These are phyloP conservation scores for Penicillium sp. DNA, from an alignment of 2,329 filamentous ascomycete genomes.

Conservation along the genomic window DNA sequence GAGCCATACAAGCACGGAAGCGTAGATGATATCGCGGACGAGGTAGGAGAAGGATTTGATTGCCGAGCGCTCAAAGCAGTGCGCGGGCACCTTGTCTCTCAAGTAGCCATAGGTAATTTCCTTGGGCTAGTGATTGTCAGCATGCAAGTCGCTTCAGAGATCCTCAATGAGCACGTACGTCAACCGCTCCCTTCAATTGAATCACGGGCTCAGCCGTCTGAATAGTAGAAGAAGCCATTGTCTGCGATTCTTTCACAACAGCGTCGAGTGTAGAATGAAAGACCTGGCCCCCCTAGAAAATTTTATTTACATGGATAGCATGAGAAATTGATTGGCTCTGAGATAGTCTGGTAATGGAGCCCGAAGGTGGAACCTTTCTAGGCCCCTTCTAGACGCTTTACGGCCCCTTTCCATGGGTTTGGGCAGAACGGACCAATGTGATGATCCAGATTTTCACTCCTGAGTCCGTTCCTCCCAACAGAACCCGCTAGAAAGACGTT, in stretches of 20 bases:
- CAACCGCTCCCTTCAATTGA: conserved; percentile 13
- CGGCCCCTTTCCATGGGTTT: conserved; percentile 14
- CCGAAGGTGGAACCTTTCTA: conserved; percentile 16
- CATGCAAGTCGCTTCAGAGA: neutral
- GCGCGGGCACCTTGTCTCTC: conserved; percentile 17
- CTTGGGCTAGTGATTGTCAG: conserved; percentile 10
- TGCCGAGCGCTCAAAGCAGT: conserved; percentile 19
- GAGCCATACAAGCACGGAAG: conserved; percentile 12
- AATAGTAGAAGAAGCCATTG: conserved; percentile 12
- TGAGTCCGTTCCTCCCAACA: conserved; percentile 9
- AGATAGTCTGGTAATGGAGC: conserved; percentile 8
- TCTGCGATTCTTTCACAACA: neutral
- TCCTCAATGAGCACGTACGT: conserved; percentile 4
- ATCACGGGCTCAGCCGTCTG: conserved; percentile 16
- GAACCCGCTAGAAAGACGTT: conserved; percentile 14
- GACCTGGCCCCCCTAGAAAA: neutral
- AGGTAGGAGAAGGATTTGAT: conserved; percentile 17
- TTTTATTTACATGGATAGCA: conserved; percentile 10
- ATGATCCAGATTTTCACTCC: neutral
- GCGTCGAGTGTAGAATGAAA: neutral
- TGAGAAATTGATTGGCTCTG: conserved; percentile 15
- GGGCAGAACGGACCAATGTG: conserved; percentile 5
- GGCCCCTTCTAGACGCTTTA: conserved; percentile 14
- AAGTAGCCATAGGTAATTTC: conserved; percentile 18
- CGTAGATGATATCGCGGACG: conserved; percentile 16